Evolutionary conservation across 2,329 filamentous ascomycete genomes (phyloP), one percentile per base, ranked within the genome.

Genomic region (Zasmidium citrigriseum): DNA sequence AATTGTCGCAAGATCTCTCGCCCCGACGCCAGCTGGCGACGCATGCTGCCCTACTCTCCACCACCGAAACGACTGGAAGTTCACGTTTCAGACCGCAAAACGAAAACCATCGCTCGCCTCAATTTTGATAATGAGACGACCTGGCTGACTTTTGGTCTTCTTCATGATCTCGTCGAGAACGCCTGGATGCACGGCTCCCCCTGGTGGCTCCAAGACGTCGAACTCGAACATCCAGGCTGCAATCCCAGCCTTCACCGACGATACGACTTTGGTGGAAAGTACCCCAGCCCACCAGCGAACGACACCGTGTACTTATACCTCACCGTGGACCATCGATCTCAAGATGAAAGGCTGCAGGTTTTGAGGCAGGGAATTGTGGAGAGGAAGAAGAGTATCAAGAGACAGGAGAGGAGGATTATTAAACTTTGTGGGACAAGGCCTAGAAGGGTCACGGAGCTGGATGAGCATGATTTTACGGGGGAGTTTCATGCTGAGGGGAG

Each of bases 1-100:
- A 2, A 34, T 11, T 23, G 20, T 27, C 5, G 25, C 2, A 21
- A 38, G 4, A 4, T 29, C 10, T 14, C 10, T 16, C 49, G 22
- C 29, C 25, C 27, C n/a, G 49, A 21, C 10, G 49, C 49, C n/a
- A 52, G 49, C 49, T 52, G 49, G 49, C 27, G 49, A 23, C 18
- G 29, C 16, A 52, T 52, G 49, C 16, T 52, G 12, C 27, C 49
- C 7, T 23, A 18, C 11, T 10, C 29, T 22, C 48, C 48, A n/a
- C 23, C 25, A 18, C 24, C 48, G n/a, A 38, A 4, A 21, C 48
- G 34, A 22, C 24, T 51, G 24, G 23, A 34, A n/a, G 27, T 51
- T 16, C 24, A 51, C 34, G 14, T 34, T 11, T 14, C n/a, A n/a
- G 34, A 16, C 4, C 5, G 14, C 4, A 4, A 41, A 4, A n/a